A percentile compares a stretch with the other conserved stretches of the same genome.
These are phyloP conservation scores for Mucor circinelloides DNA, from an alignment of 371 early-diverging fungal species.

Conservation along the genomic window DNA sequence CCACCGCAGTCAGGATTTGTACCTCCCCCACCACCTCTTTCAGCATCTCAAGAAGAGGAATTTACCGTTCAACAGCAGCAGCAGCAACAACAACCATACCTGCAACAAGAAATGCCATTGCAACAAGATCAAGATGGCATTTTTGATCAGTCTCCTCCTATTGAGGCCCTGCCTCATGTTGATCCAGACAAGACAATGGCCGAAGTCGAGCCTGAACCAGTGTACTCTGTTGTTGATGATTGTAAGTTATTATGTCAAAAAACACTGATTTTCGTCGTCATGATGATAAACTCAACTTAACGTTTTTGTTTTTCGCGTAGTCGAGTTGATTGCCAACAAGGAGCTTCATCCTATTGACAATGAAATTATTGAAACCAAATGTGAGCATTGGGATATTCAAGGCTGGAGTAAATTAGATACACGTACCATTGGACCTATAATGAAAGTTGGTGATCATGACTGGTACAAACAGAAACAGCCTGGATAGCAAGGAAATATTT, in stretches of 20 bases:
- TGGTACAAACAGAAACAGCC: conserved; percentile 36
- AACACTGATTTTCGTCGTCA: neutral
- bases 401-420: conserved; percentile 51
- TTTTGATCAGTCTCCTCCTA: conserved; percentile 5
- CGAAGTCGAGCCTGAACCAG: conserved; percentile 17
- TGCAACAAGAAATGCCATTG: neutral
- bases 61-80: neutral
- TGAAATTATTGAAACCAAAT: conserved; percentile 45
- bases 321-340: conserved; percentile 27
- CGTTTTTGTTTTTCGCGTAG: conserved; percentile 7
- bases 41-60: neutral
- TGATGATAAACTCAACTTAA: neutral
- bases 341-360: conserved; percentile 45
- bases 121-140: neutral
- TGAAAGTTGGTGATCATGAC: conserved; percentile 58
- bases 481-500: neutral
- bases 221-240: conserved; percentile 17
- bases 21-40: neutral
- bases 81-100: neutral
- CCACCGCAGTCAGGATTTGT: neutral
- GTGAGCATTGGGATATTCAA: conserved; percentile 53
- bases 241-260: conserved; percentile 14
- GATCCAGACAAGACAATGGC: conserved; percentile 23
- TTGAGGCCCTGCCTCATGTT: neutral
- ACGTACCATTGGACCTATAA: conserved; percentile 56